Conservation (phyloP, 1,284 basidiomycete genomes). For the Fomes fomentarius region DNA sequence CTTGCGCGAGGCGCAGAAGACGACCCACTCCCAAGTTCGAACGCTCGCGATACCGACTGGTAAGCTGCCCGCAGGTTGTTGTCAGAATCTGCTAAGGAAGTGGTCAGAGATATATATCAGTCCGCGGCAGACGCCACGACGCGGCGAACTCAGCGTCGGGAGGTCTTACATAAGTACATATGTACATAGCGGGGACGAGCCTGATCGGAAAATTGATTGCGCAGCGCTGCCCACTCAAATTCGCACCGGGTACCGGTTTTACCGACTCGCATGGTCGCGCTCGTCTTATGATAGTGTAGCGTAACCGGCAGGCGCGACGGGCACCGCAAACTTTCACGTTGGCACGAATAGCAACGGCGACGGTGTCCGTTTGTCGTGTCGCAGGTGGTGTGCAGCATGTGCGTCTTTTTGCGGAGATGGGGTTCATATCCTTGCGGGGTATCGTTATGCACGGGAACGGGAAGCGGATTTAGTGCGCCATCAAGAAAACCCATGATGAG, state of each 20-base stretch:
- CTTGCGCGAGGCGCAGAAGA: no score
- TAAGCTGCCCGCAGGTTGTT: no score
- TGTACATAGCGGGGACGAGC: not conserved
- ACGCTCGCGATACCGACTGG: no score
- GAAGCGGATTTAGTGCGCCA: constrained; percentile 4
- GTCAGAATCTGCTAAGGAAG: not conserved
- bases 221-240: not conserved
- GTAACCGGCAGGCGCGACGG: no score
- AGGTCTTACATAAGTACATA: no score
- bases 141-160: not conserved
- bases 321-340: not conserved
- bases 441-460: no score
- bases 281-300: no score
- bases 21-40: no score
- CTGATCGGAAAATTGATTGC: not conserved
- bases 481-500: not conserved
- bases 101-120: not conserved
- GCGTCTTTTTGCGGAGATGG: not conserved
- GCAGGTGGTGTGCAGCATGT: no score
- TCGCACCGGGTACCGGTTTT: not conserved
- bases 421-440: not conserved
- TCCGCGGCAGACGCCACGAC: not conserved
- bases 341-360: not conserved
- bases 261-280: no score
- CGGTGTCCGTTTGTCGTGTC: constrained; percentile 1